Evolutionary conservation across 2,329 filamentous ascomycete species (phyloP), one percentile per base, ranked within the genome.

Genomic region (Canariomyces notabilis): DNA sequence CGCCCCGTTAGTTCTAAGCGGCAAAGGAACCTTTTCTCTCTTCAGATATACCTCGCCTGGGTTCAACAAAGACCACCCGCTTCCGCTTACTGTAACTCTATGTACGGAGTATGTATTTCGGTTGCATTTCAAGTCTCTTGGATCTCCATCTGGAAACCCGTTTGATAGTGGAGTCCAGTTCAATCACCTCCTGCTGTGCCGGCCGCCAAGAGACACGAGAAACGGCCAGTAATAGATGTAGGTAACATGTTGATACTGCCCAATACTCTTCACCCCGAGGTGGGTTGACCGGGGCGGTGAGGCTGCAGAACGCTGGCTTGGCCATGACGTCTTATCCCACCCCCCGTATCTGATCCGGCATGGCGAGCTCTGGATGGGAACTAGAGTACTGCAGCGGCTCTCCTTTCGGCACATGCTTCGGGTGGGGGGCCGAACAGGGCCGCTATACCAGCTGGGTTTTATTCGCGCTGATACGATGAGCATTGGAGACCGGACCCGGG

Each of bases 261-360:
- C 26, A 29, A 29, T 12, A 29, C 7, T 12, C 26, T 29, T 29
- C 4, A 29, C 4, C 26, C 26, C 4, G 14, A 9, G 26, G 26
- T 12, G 5, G 18, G 22, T 23, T 6, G 21, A 21, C 12, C 18
- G 52, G 52, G 40, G 50, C 50, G 52, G 50, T 53, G 50, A 53
- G 48, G 42, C 46, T 49, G 41, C 46, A 44, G 40, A 7, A 38
- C 19, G 37, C 23, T 44, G 32, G 46, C 41, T 37, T 36, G 36
- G 23, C 29, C 19, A 22, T 20, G 14, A 12, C 9, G 20, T n/a
- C 36, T 31, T 18, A 29, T 5, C 29, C 43, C 2, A 15, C 32
- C 26, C 19, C 29, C 15, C 32, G 18, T 29, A 35, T 35, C 20
- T 11, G 29, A 21, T n/a, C 14, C 23, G n/a, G n/a, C n/a, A n/a